Conservation (phyloP, 2,329 filamentous ascomycete species). For the Claviceps humidiphila region DNA sequence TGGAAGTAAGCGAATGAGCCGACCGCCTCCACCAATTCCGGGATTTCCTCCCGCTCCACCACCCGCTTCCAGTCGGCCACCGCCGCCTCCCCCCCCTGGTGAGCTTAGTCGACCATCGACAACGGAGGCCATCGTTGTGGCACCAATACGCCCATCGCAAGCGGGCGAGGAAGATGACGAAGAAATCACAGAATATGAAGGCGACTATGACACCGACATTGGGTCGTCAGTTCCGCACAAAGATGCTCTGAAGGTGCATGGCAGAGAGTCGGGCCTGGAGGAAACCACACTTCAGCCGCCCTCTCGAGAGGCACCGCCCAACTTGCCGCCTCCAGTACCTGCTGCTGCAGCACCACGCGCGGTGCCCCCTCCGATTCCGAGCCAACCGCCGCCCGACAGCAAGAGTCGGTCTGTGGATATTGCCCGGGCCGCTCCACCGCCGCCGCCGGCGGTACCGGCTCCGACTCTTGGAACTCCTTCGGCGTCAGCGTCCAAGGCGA, state of each 20-base stretch:
- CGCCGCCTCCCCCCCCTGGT: constrained; percentile 40
- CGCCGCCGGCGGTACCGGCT: constrained; percentile 24
- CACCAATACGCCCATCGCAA: constrained; percentile 27
- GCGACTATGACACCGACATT: constrained; percentile 96
- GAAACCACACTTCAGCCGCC: constrained; percentile 51
- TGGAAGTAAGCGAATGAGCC: constrained; percentile 40
- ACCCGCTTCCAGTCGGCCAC: constrained; percentile 44
- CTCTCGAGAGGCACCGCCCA: constrained; percentile 28
- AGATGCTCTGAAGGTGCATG: constrained; percentile 76
- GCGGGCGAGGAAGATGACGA: constrained; percentile 55
- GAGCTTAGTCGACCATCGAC: constrained; percentile 45
- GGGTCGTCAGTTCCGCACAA: constrained; percentile 88
- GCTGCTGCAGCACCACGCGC: constrained; percentile 40
- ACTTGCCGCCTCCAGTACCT: constrained; percentile 43
- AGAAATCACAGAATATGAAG: constrained; percentile 87
- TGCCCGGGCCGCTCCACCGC: constrained; percentile 57
- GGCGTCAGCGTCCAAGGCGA: neutral
- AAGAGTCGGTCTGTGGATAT: constrained; percentile 54
- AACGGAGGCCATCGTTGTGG: constrained; percentile 33
- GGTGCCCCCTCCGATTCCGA: constrained; percentile 52
- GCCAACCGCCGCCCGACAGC: constrained; percentile 39
- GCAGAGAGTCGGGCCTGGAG: constrained; percentile 63
- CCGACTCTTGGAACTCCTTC: constrained; percentile 10
- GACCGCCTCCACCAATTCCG: constrained; percentile 48
- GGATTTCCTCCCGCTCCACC: constrained; percentile 32